Evolutionary conservation across 2,329 filamentous ascomycete genomes (phyloP), one percentile per base, ranked within the genome.

Genomic region (Colletotrichum viniferum): DNA sequence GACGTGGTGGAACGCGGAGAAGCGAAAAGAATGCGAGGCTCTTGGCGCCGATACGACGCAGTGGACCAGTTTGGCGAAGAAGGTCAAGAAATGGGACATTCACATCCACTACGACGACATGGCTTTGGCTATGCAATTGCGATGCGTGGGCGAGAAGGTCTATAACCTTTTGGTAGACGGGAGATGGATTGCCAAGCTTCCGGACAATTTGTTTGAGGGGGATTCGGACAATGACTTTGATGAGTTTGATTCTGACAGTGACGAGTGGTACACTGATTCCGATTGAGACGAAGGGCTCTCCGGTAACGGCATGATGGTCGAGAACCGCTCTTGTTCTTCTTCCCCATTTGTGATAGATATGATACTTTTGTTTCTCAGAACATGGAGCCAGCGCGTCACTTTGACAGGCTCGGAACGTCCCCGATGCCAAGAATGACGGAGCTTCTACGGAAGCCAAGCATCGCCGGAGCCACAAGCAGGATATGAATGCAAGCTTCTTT

Each of bases 81-180:
- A 76, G 5, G 78, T 84, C 2, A 76, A 81, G 7, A 87, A 86
- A 79, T 58, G 56, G 14, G 82, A 84, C 55, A 80, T 89, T 55
- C 81, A 82, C 4, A 81, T 86, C 21, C 82, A 86, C 64, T 90
- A 90, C 66, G 82, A 83, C 3, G 84, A 89, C 64, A 7, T 68
- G 1, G 78, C 77, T 3, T 88, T 89, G 74, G 84, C 88, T 4
- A 88, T 89, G 86, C 86, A 89, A 81, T 79, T 90, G 65, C 83
- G 88, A n/a, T 86, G 90, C 84, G 80, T 90, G 24, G 85, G 80
- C 5, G 86, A 89, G 77, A 78, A 77, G 0, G 80, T 88, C 5
- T 84, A 85, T 21, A 7, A 43, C 21, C 32, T 8, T 21, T 14
- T 43, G 24, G 3, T 8, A 2, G 34, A 64, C 62, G 21, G 62